A percentile compares a stretch with the other conserved stretches of the same genome.
Evolutionary conservation across 2,329 filamentous ascomycete species (phyloP).

Genomic region (Alternaria novae-zelandiae): DNA sequence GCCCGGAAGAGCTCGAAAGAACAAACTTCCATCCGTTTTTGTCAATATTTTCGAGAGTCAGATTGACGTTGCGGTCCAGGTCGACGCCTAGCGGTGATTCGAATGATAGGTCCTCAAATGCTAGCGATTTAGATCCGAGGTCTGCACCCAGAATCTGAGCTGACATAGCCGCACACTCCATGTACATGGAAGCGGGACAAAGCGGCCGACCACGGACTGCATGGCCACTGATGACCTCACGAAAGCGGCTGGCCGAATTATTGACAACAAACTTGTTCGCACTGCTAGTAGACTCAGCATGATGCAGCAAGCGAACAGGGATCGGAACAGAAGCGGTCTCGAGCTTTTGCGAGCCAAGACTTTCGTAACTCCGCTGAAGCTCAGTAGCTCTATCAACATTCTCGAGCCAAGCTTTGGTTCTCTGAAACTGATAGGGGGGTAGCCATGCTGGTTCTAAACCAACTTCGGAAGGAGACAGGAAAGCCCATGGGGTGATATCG

Average conservation of each 20-base stretch:
- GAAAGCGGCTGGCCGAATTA: slow-evolving; percentile 13
- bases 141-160: slow-evolving; percentile 2
- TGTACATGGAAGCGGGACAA: slow-evolving; percentile 27
- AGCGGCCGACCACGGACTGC: slow-evolving; percentile 21
- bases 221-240: slow-evolving; percentile 18
- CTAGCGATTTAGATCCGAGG: slow-evolving; percentile 1
- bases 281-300: background rate
- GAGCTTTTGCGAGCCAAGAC: background rate
- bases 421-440: slow-evolving; percentile 37
- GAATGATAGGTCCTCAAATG: slow-evolving; percentile 14
- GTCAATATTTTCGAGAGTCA: background rate
- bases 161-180: slow-evolving; percentile 26
- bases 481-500: slow-evolving; percentile 48
- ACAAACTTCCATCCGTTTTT: slow-evolving; percentile 5
- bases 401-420: slow-evolving; percentile 27
- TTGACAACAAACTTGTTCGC: slow-evolving; percentile 15
- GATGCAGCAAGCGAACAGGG: slow-evolving; percentile 2
- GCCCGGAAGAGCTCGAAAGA: slow-evolving; percentile 4
- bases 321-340: background rate
- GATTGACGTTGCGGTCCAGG: slow-evolving; percentile 4
- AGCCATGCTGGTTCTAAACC: slow-evolving; percentile 26
- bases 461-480: slow-evolving; percentile 43
- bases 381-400: slow-evolving; percentile 11
- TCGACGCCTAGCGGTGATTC: slow-evolving; percentile 15
- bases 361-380: background rate